phyloP scores from a whole-genome alignment of 2,329 filamentous ascomycete genomes.

The Aspergillus cejpii region DNA sequence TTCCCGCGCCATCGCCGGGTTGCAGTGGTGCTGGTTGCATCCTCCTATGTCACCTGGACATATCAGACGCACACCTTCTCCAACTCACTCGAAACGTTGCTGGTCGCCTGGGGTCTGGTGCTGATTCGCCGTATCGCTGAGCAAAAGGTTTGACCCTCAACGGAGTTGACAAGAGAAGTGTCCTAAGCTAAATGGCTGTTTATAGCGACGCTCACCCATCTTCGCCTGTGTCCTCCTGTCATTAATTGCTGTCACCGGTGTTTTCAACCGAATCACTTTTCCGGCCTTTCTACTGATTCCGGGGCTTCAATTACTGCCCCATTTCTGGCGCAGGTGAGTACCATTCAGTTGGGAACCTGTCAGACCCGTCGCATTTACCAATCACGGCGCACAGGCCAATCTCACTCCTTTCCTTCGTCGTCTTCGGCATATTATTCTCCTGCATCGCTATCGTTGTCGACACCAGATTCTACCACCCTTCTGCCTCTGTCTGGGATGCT shows the following conservation, averaged over 20 bases:
- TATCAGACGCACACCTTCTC: constrained; percentile 98
- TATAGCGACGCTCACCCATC: constrained; percentile 65
- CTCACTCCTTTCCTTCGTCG: constrained; percentile 56
- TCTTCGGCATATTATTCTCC: constrained; percentile 61
- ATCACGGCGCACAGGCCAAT: constrained; percentile 41
- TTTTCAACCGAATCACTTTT: constrained; percentile 97
- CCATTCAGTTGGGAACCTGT: constrained; percentile 6
- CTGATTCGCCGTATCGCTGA: constrained; percentile 79
- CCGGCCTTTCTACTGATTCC: constrained; percentile 86
- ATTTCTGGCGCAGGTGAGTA: constrained; percentile 71
- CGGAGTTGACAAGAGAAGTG: background rate
- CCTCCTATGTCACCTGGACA: constrained; percentile 97
- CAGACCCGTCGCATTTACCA: constrained; percentile 28
- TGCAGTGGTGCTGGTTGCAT: constrained; percentile 79
- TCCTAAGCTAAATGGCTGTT: constrained; percentile 10
- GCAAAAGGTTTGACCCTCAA: constrained; percentile 54
- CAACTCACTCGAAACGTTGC: constrained; percentile 89
- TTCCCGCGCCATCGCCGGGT: constrained; percentile 63
- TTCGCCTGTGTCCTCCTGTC: constrained; percentile 72
- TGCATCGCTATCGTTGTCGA: constrained; percentile 72
- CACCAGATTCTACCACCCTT: constrained; percentile 66
- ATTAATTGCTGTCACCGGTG: constrained; percentile 72
- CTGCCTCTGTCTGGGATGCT: constrained; percentile 32
- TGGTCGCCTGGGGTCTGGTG: constrained; percentile 89
- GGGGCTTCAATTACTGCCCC: constrained; percentile 71